Conservation (phyloP, 495 filamentous ascomycete species). For the Pyronema omphalodes region DNA sequence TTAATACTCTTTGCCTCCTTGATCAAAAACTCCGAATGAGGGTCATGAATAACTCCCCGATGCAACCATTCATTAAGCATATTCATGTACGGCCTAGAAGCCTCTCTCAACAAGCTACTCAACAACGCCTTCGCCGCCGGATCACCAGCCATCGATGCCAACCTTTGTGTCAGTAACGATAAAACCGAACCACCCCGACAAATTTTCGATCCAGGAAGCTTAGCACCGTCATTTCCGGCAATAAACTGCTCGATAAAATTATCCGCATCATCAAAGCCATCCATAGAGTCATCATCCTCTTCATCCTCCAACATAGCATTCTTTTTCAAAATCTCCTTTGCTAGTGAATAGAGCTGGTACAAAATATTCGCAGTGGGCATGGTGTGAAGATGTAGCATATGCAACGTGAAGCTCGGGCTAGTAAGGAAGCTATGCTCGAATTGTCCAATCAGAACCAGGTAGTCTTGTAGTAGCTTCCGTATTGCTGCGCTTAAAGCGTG, state of each 20-base stretch:
- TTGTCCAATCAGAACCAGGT: constrained; percentile 79
- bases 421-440: constrained; percentile 81
- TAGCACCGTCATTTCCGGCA: constrained; percentile 62
- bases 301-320: constrained; percentile 81
- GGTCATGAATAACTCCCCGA: constrained; percentile 85
- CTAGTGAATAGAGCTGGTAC: constrained; percentile 67
- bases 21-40: constrained; percentile 82
- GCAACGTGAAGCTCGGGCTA: constrained; percentile 70
- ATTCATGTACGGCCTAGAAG: constrained; percentile 84
- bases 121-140: constrained; percentile 66
- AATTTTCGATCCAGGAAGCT: constrained; percentile 70
- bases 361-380: constrained; percentile 79
- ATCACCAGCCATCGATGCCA: constrained; percentile 81
- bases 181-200: constrained; percentile 89
- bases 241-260: constrained; percentile 67
- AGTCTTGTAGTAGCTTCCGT: constrained; percentile 77
- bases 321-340: constrained; percentile 67
- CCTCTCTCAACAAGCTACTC: constrained; percentile 63
- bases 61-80: constrained; percentile 99
- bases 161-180: constrained; percentile 60
- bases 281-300: constrained; percentile 60
- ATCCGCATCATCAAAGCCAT: constrained; percentile 66
- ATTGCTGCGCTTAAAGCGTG: constrained; percentile 90
- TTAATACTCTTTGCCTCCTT: constrained; percentile 92
- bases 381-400: constrained; percentile 79